Conservation (phyloP, 2,329 filamentous ascomycete genomes). For the Cercospora canescens region DNA sequence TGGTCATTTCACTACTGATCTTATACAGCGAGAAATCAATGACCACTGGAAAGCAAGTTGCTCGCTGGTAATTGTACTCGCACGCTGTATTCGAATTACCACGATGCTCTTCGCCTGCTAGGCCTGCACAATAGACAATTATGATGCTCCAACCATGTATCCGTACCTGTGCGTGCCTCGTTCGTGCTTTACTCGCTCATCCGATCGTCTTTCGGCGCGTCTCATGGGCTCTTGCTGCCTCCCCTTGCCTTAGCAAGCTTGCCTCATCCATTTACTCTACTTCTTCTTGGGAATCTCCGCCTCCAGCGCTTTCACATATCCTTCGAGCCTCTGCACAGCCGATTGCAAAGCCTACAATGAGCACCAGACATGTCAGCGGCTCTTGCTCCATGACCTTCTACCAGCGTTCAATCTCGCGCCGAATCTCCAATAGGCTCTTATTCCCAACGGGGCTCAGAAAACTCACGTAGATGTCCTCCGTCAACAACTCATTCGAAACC, state of each 20-base stretch:
- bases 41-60: background rate
- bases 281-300: constrained; percentile 72
- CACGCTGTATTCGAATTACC: background rate
- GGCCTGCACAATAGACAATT: background rate
- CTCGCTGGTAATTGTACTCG: background rate
- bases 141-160: background rate
- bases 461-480: constrained; percentile 92
- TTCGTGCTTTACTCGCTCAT: background rate
- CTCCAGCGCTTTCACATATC: constrained; percentile 80
- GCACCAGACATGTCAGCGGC: background rate
- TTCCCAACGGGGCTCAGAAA: background rate
- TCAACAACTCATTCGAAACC: constrained; percentile 87
- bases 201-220: background rate
- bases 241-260: background rate
- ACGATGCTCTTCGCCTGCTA: background rate
- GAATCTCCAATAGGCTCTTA: background rate
- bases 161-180: background rate
- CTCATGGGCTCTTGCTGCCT: background rate
- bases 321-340: constrained; percentile 81
- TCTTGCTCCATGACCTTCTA: background rate
- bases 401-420: too few relatives aligned
- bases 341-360: constrained; percentile 72
- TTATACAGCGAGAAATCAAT: constrained; percentile 28
- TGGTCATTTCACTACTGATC: constrained; percentile 17
- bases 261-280: constrained; percentile 37